Conservation (phyloP, 1,284 basidiomycete species). For the Melampsora americana region DNA sequence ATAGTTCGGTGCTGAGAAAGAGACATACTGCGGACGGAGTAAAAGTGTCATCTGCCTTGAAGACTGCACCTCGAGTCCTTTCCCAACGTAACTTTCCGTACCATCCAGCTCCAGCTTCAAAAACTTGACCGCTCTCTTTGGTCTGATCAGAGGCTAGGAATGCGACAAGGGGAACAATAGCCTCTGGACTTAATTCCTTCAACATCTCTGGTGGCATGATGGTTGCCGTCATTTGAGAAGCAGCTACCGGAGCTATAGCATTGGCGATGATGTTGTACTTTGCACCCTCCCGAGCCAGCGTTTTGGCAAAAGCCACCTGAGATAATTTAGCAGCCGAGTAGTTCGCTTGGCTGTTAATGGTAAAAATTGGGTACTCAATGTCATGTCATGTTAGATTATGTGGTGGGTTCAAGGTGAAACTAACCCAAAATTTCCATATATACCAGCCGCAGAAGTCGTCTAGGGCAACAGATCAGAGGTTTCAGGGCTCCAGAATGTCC, state of each 20-base stretch:
- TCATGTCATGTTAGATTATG: not conserved
- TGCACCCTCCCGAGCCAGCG: slow-evolving; percentile 73
- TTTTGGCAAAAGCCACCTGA: slow-evolving; percentile 83
- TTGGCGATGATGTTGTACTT: slow-evolving; percentile 90
- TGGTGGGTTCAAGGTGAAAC: slow-evolving; percentile 46
- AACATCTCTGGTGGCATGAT: slow-evolving; percentile 98
- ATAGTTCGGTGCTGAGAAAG: not conserved
- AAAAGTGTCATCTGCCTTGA: slow-evolving; percentile 85
- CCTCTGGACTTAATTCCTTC: slow-evolving; percentile 85
- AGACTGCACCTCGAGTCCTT: slow-evolving; percentile 75
- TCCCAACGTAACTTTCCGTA: slow-evolving; percentile 92
- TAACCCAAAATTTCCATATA: slow-evolving; percentile 63
- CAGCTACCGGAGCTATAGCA: slow-evolving; percentile 79
- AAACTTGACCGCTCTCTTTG: slow-evolving; percentile 79
- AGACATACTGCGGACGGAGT: slow-evolving; percentile 81
- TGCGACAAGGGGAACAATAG: slow-evolving; percentile 85
- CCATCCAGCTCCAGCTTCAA: slow-evolving; percentile 92
- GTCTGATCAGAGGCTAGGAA: slow-evolving; percentile 54
- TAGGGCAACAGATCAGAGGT: not conserved
- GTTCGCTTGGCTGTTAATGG: slow-evolving; percentile 97
- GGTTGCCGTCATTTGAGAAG: slow-evolving; percentile 59
- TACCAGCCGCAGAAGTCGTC: slow-evolving; percentile 80
- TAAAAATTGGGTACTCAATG: slow-evolving; percentile 45
- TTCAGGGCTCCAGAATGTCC: not conserved
- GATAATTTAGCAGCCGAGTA: slow-evolving; percentile 66